Evolutionary conservation across 139 green algal genomes (phyloP), one percentile per base, ranked within the genome.

Genomic region (Haematococcus sp.): DNA sequence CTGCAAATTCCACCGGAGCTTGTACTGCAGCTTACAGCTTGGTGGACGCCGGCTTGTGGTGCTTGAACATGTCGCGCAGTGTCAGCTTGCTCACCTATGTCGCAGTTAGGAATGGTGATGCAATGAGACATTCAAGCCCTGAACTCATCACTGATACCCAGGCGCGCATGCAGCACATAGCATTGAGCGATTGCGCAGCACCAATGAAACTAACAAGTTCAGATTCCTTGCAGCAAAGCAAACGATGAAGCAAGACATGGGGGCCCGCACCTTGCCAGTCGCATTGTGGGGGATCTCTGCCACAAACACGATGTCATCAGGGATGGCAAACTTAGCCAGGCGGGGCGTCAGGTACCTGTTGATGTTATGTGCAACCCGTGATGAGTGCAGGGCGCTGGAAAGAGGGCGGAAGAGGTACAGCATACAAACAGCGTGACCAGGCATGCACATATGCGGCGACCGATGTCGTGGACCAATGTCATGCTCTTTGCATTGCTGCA

Each of bases 241-340:
- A 22, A 89, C 89, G 25, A 94, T 86, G 70, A 2, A 94, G 77
- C 67, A 92, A 89, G 2, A 90, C 83, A 3, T n/a, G n/a, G n/a
- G n/a, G 3, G 4, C 31, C 54, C 40, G n/a, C 40, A 71, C 72
- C 63, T 79, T 77, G 46, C 61, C 71, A 43, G 61, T 71, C 27
- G 87, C 87, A 44, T 88, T 93, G 77, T 93, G 87, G 15, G 90
- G 90, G 32, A 96, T 88, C 63, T 91, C 86, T 3, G 79, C 64
- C 7, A 95, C 81, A 70, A 93, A 90, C 3, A 91, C 85, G 1
- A 90, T 81, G 31, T 93, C 81, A 17, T 93, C 88, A 22, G 58
- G 44, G 32, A 77, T 20, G 1, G 49, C 56, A 52, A 46, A 74
- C 34, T 46, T 58, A 5, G 83, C 83, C 32, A 92, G 73, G 27